Evolutionary conservation across 1,284 basidiomycete species (phyloP).

Genomic region (Laetiporus sulphureus): DNA sequence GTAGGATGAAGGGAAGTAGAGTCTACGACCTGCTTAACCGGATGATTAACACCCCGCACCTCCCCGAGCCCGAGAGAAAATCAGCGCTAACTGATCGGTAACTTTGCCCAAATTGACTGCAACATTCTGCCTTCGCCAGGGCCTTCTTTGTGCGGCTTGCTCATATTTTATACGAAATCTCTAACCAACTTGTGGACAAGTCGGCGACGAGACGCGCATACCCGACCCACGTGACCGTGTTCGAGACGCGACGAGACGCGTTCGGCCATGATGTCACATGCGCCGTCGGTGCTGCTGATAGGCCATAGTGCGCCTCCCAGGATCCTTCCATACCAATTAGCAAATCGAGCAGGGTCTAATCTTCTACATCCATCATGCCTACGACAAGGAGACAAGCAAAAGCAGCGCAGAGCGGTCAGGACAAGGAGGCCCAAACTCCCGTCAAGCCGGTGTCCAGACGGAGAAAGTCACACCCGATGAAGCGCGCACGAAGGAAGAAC

Average conservation of each 20-base stretch:
- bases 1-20: too few species aligned
- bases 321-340: neutral
- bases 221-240: neutral
- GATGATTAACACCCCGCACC: too few species aligned
- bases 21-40: too few species aligned
- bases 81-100: too few species aligned
- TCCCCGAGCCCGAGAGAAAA: too few species aligned
- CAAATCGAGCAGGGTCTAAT: neutral
- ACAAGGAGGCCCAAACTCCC: conserved; percentile 12
- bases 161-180: too few species aligned
- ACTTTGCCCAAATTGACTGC: too few species aligned
- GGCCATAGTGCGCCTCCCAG: neutral
- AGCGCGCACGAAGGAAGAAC: conserved; percentile 3
- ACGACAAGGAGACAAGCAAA: conserved; percentile 33
- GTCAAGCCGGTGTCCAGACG: neutral
- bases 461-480: conserved; percentile 4
- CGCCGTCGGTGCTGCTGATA: too few species aligned
- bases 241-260: neutral
- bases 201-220: too few species aligned
- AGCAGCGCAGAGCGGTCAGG: conserved; percentile 13
- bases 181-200: too few species aligned
- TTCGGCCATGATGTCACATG: neutral
- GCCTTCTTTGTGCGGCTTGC: too few species aligned
- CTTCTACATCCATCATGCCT: conserved; percentile 13
- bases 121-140: too few species aligned